Conservation (phyloP, 2,329 filamentous ascomycete genomes). For the Thermoascus crustaceus region DNA sequence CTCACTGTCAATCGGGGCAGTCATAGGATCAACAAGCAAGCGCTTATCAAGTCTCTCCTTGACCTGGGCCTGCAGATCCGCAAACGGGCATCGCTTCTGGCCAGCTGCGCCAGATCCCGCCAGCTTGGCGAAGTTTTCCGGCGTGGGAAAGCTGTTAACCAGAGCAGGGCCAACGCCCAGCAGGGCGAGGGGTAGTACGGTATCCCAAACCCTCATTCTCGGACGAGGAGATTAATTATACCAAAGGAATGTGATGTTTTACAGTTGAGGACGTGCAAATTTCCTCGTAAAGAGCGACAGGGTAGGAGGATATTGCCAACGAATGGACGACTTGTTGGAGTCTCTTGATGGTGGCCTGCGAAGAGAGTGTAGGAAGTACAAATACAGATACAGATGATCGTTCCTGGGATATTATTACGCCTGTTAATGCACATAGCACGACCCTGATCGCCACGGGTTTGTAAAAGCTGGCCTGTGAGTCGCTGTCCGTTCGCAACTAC, state of each 20-base stretch:
- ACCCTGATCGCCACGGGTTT: too few relatives aligned
- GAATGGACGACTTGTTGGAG: neutral
- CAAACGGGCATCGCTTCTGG: constrained; percentile 16
- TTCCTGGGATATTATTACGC: too few relatives aligned
- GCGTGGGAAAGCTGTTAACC: constrained; percentile 7
- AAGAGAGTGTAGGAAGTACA: neutral
- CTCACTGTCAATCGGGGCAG: constrained; percentile 20
- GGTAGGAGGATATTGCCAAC: neutral
- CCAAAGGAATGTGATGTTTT: too few relatives aligned
- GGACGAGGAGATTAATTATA: neutral
- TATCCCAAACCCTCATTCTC: constrained; percentile 1
- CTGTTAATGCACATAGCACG: too few relatives aligned
- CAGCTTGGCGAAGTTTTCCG: constrained; percentile 5
- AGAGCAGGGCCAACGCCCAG: constrained; percentile 6
- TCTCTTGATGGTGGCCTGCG: neutral
- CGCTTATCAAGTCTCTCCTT: constrained; percentile 13
- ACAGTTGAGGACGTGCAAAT: too few relatives aligned
- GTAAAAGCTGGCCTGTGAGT: too few relatives aligned
- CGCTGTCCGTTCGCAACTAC: too few relatives aligned
- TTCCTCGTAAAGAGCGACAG: neutral
- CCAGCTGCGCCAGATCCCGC: neutral
- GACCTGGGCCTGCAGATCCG: constrained; percentile 6
- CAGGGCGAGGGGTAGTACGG: neutral
- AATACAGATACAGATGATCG: neutral
- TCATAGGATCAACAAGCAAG: constrained; percentile 16